phyloP scores from a whole-genome alignment of 805 yeast genomes.

The Yamadazyma takamatsuzukensis region DNA sequence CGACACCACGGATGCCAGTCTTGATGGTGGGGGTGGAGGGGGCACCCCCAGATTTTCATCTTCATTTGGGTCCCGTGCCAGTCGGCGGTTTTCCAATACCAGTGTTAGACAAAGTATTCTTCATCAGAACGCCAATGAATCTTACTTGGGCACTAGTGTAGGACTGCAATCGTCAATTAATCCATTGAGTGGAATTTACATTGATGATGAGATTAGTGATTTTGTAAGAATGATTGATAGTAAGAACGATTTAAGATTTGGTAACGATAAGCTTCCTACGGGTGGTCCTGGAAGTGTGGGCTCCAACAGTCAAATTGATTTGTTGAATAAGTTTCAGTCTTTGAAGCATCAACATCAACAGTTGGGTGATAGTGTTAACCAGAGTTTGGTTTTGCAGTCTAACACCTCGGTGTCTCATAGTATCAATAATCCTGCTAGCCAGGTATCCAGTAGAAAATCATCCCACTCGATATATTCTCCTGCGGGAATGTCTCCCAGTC shows the following conservation, averaged over 20 bases:
- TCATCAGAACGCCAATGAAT: constrained; percentile 16
- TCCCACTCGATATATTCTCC: constrained; percentile 16
- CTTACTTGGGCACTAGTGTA: constrained; percentile 30
- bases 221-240: constrained; percentile 71
- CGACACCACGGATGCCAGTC: constrained; percentile 23
- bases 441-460: constrained; percentile 18
- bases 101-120: constrained; percentile 25
- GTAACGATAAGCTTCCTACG: no score
- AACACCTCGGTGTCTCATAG: constrained; percentile 9
- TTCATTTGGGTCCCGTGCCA: constrained; percentile 64
- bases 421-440: constrained; percentile 3
- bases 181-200: constrained; percentile 41
- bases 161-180: constrained; percentile 34
- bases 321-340: constrained; percentile 48
- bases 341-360: constrained; percentile 52
- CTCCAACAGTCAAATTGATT: constrained; percentile 33
- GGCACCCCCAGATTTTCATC: constrained; percentile 63
- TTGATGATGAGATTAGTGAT: constrained; percentile 61
- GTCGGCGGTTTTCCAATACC: constrained; percentile 45
- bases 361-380: constrained; percentile 51
- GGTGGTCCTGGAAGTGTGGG: constrained; percentile 2
- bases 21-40: constrained; percentile 22
- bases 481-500: constrained; percentile 4
- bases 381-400: constrained; percentile 40
- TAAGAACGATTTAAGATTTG: constrained; percentile 49